Base-by-base conservation (phyloP, 495 filamentous ascomycete species). In the Hypoxylon perforatum region DNA sequence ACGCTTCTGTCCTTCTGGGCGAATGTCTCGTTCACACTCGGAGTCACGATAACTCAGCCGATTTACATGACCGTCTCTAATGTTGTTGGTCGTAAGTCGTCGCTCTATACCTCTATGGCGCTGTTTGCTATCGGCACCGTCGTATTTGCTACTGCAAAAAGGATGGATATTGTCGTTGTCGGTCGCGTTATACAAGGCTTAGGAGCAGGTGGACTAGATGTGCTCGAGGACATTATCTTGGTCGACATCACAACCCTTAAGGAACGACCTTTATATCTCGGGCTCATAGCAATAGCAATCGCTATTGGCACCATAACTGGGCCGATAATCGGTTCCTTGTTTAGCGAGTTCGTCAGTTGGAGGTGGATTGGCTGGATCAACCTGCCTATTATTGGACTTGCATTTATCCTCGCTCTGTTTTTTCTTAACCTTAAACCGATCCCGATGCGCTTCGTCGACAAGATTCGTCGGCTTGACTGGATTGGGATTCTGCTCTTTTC, bases 121-220 rank as follows among this genome's bases (percentile, higher is more conserved):
- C 90, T 93, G 74, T 84, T 92, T 50, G 57, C 75, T 54, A 67
- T 72, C 30, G 89, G 86, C 18, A 90, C 88, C 59, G 77, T 93
- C 57, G 80, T 92, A 28, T 90, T 88, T 49, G 91, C 85, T 0
- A 58, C 89, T 36, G 83, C 90, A 10, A 78, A 77, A 36, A 88
- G 81, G 51, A 85, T 93, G 59, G 78, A 81, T 21, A 88, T 90
- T 82, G 77, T 94, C 41, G 81, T 94, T 46, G 82, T 81, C 6
- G 91, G 90, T 11, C 80, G 91, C 70, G 84, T 86, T 0, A 76
- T 94, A 33, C 91, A 94, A 73, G 91, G 91, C 58, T 75, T 87
- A 18, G 91, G 89, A 15, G 90, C 87, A 47, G 91, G 91, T 63
- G 91, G 91, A 0, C 81, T 93, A 28, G 79, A 92, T 9, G 83